phyloP scores from a whole-genome alignment of 768 basidiomycete species.

The Russula earlei region DNA sequence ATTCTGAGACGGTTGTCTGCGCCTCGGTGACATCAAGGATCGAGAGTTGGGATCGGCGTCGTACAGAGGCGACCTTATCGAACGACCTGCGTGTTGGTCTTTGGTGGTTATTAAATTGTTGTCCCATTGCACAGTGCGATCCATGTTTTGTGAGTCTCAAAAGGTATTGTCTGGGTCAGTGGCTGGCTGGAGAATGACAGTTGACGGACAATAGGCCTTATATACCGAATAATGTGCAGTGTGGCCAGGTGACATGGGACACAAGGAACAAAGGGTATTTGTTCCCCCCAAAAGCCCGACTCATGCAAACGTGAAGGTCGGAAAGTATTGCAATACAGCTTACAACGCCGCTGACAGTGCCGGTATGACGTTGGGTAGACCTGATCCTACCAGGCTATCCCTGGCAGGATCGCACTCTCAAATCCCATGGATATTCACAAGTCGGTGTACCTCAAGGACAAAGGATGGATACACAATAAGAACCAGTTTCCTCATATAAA shows the following conservation, averaged over 20 bases:
- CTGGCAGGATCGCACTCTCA: too few relatives aligned
- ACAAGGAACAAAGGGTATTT: constrained; percentile 1
- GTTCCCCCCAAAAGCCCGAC: constrained; percentile 1
- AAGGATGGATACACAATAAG: too few relatives aligned
- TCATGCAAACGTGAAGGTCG: neutral
- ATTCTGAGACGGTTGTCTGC: neutral
- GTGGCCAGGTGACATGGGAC: neutral
- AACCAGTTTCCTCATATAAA: neutral
- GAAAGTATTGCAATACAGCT: too few relatives aligned
- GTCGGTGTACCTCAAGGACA: too few relatives aligned
- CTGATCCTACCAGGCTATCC: neutral
- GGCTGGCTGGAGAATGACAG: neutral
- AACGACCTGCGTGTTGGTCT: neutral
- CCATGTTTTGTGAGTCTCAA: neutral
- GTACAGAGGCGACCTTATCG: neutral
- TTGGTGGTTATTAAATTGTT: neutral
- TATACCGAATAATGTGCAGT: neutral
- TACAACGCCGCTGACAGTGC: too few relatives aligned
- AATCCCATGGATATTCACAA: neutral
- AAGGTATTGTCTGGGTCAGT: neutral
- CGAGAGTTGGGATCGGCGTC: neutral
- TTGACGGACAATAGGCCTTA: neutral
- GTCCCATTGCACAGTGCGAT: neutral
- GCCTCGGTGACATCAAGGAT: neutral
- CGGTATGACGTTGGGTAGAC: too few relatives aligned